Evolutionary conservation across 2,329 filamentous ascomycete species (phyloP), one percentile per base, ranked within the genome.

Genomic region (Claviceps pazoutovae): DNA sequence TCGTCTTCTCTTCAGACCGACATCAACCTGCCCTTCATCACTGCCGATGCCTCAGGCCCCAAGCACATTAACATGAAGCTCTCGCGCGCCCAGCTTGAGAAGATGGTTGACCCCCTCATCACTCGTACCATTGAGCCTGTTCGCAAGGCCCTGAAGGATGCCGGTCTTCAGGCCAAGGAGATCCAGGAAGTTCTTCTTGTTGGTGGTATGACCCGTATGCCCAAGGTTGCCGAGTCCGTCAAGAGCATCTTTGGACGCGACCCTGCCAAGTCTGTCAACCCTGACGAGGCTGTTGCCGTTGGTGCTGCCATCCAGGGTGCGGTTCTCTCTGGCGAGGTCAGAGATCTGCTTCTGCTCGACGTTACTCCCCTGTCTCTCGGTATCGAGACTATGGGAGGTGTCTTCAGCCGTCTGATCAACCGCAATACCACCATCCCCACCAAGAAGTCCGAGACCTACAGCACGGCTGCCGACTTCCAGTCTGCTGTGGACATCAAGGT

Each of bases 401-500:
- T 96, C 65, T 95, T 97, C 80, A 96, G 91, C 58, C 88, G 89
- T 67, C 73, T 97, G 71, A 97, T 97, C 79, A 95, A 95, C 84
- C 88, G 91, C 64, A 97, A 97, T 82, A 97, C 91, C 66, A 96
- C 91, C 59, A 97, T 97, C 67, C 91, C 91, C 53, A 97, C 91
- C 75, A 96, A 96, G 85, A 97, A 97, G 79, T 96, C 90, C 13
- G 89, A 96, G 76, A 83, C 90, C 67, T 97, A 97, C 83, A 96
- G 90, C 52, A 97, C 91, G 49, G 90, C 90, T 51, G 90, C 91
- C 60, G 91, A 97, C 71, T 95, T 94, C 86, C 91, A 97, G 79
- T 95, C 88, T 57, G 91, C 90, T 61, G 91, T 97, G 66, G 90
- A 96, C 79, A 97, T 97, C 79, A 96, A 97, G 86, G 91, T 97